phyloP scores from a whole-genome alignment of 495 filamentous ascomycete genomes.

The Chaetomium tenue region DNA sequence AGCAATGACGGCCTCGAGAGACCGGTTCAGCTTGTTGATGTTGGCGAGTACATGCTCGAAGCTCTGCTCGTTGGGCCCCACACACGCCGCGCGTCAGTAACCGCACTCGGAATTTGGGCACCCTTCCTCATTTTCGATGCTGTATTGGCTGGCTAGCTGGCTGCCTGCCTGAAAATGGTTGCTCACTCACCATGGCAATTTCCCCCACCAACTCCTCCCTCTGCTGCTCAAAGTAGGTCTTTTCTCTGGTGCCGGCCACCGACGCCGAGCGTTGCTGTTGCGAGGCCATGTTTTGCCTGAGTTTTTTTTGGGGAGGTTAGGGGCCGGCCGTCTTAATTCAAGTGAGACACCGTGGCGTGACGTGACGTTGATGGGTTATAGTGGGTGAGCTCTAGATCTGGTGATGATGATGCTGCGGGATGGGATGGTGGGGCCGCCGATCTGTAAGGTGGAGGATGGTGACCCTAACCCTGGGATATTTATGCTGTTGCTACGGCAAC shows the following conservation, averaged over 20 bases:
- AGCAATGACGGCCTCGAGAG: constrained; percentile 85
- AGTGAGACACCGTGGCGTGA: not conserved
- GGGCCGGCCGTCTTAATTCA: not conserved
- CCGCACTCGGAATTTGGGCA: too few relatives aligned
- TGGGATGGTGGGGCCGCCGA: too few relatives aligned
- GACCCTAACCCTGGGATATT: not conserved
- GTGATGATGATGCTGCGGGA: too few relatives aligned
- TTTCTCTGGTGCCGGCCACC: constrained; percentile 36
- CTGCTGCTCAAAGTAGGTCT: constrained; percentile 73
- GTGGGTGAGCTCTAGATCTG: too few relatives aligned
- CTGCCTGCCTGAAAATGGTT: too few relatives aligned
- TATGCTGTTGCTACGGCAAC: constrained; percentile 30
- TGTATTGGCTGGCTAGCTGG: not conserved
- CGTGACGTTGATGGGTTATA: not conserved
- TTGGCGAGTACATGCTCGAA: constrained; percentile 94
- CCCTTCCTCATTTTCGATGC: not conserved
- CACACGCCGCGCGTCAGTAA: not conserved
- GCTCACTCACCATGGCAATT: constrained; percentile 64
- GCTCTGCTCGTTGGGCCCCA: constrained; percentile 48
- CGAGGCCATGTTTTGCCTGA: constrained; percentile 39
- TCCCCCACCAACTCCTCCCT: constrained; percentile 72
- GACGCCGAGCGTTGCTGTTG: constrained; percentile 40
- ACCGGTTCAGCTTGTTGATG: constrained; percentile 92
- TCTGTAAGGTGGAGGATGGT: too few relatives aligned
- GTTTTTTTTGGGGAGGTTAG: not conserved